Evolutionary conservation across 148 eudicot species (phyloP), one percentile per base, ranked within the genome.

Genomic region (Vaccinium myrtillus): DNA sequence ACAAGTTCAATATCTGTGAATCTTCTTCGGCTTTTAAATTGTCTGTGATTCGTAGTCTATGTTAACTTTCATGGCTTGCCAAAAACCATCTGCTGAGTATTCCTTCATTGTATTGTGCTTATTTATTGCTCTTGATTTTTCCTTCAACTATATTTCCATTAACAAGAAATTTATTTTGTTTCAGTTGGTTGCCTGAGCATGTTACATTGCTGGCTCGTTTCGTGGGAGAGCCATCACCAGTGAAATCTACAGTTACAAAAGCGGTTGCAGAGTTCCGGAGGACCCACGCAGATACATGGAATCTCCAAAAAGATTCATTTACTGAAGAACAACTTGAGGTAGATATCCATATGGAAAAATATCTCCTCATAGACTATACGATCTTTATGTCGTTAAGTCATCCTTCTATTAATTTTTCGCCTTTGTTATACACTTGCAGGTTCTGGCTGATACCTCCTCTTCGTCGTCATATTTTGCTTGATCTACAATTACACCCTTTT

Each of bases 301-400:
- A 90, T 88, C 82, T 97, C 81, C 98, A 97, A 85, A 96, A 94
- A 91, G 95, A 95, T 84, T 90, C 90, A 65, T 97, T 97, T 84
- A 93, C 96, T 12, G 98, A 97, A 87, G 98, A 97, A 63, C 99
- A 95, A 83, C 92, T 97, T 59, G 99, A 97, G 99, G 99, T 97
- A 93, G 54, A n/a, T 5, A 43, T 21, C 55, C 71, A 21, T 36
- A 56, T n/a, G 9, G 74, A 27, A 14, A 27, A 46, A 43, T 27
- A 21, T 55, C 14, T 75, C 43, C n/a, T 83, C 49, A 61, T 58
- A 50, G 15, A 81, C 74, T 14, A 25, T 19, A 32, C 0, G 13
- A 50, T 27, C 59, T 84, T 84, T 16, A 23, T 19, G 12, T 79
- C 50, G 70, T 21, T 59, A n/a, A 36, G 65, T 5, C 80, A n/a